A percentile compares a stretch with the other conserved stretches of the same genome.
phyloP scores from a whole-genome alignment of 371 early-diverging fungal genomes.

The Apophysomyces trapeziformis region DNA sequence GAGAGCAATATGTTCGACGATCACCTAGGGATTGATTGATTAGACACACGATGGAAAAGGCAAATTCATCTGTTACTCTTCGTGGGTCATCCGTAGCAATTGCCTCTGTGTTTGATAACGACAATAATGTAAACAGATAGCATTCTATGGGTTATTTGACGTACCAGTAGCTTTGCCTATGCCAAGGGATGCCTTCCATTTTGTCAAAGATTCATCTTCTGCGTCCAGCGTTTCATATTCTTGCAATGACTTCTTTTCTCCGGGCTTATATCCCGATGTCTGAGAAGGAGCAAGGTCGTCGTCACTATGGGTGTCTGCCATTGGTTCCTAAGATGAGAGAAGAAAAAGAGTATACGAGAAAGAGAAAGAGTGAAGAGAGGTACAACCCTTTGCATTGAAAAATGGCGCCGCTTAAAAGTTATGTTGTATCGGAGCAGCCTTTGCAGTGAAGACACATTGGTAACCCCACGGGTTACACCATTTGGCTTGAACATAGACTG shows the following conservation, averaged over 20 bases:
- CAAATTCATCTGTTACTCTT: conserved; percentile 39
- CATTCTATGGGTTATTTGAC: conserved; percentile 7
- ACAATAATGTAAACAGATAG: background rate
- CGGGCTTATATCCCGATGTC: conserved; percentile 76
- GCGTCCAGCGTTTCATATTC: conserved; percentile 85
- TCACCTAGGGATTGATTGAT: conserved; percentile 45
- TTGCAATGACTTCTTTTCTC: conserved; percentile 87
- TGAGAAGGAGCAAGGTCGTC: conserved; percentile 81
- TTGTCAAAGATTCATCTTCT: conserved; percentile 86
- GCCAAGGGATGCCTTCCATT: conserved; percentile 94
- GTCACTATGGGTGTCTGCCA: conserved; percentile 48
- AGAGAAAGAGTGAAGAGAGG: conserved; percentile 6
- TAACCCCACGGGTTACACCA: too few species aligned
- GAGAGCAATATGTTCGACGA: conserved; percentile 75
- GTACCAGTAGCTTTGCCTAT: conserved; percentile 55
- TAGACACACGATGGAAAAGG: background rate
- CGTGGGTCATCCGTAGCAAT: conserved; percentile 62
- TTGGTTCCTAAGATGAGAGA: conserved; percentile 13
- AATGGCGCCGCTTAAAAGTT: too few species aligned
- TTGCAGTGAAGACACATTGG: too few species aligned
- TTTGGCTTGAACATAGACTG: too few species aligned
- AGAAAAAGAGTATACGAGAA: background rate
- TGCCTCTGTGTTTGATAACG: conserved; percentile 23
- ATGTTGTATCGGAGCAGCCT: too few species aligned
- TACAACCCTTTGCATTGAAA: too few species aligned